Evolutionary conservation across 768 basidiomycete genomes (phyloP).

Genomic region (Rhodocollybia butyracea): DNA sequence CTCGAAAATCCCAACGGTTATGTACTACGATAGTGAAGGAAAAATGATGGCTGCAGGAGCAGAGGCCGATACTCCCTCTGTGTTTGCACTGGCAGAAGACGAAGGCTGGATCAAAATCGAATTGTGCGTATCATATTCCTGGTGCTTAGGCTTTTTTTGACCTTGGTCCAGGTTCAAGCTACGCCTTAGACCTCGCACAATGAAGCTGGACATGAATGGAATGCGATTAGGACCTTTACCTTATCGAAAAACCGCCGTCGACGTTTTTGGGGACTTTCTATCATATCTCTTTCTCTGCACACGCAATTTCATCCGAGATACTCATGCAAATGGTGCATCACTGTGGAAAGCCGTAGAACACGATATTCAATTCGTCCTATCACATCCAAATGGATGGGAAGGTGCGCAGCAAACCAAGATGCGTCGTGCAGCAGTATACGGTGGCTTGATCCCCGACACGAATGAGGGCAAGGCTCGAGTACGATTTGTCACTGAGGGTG

Average conservation of each 20-base stretch:
- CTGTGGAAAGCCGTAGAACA: slow-evolving; percentile 71
- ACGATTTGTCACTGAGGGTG: slow-evolving; percentile 80
- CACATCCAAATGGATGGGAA: slow-evolving; percentile 85
- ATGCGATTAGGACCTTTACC: slow-evolving; percentile 73
- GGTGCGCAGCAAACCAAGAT: slow-evolving; percentile 74
- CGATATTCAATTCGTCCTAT: slow-evolving; percentile 70
- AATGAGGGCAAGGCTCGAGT: slow-evolving; percentile 71
- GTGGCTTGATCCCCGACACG: slow-evolving; percentile 71
- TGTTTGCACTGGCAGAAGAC: slow-evolving; percentile 67
- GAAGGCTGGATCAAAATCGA: slow-evolving; percentile 76
- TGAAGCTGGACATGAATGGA: slow-evolving; percentile 82
- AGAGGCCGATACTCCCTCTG: slow-evolving; percentile 63
- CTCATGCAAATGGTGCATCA: slow-evolving; percentile 71
- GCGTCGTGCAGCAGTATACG: slow-evolving; percentile 69
- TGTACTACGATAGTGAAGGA: slow-evolving; percentile 70
- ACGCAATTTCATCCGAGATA: slow-evolving; percentile 71
- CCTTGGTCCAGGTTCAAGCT: slow-evolving; percentile 62
- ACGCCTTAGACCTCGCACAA: slow-evolving; percentile 70
- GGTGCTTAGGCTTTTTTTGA: background rate
- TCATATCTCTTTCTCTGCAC: slow-evolving; percentile 74
- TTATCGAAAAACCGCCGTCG: slow-evolving; percentile 60
- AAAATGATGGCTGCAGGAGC: slow-evolving; percentile 71
- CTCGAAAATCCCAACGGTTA: slow-evolving; percentile 75
- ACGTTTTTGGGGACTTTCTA: slow-evolving; percentile 80
- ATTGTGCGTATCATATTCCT: slow-evolving; percentile 44